Evolutionary conservation across 768 basidiomycete genomes (phyloP).

Genomic region (Lactarius hengduanensis): DNA sequence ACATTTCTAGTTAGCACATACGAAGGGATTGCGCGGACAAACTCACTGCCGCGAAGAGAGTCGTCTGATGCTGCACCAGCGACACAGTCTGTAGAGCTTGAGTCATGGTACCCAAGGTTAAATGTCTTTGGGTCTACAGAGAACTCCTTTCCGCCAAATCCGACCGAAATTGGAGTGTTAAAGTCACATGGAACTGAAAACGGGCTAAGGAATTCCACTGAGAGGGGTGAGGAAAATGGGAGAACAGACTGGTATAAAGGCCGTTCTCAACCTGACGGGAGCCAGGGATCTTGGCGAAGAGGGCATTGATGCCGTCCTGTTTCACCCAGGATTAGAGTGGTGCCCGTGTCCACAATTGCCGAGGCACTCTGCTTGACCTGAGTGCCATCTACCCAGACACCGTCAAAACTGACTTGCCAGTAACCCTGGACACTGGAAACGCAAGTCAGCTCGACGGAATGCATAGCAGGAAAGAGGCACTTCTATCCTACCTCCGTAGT

Average conservation of each 20-base stretch:
- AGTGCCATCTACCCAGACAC: slow-evolving; percentile 15
- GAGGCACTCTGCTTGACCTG: not conserved
- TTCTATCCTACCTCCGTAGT: slow-evolving; percentile 1
- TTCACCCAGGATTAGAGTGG: slow-evolving; percentile 29
- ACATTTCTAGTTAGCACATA: not conserved
- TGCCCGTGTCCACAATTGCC: slow-evolving; percentile 31
- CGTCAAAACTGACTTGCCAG: slow-evolving; percentile 29
- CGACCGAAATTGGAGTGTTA: slow-evolving; percentile 31
- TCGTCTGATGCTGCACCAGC: slow-evolving; percentile 24
- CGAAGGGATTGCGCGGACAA: not conserved
- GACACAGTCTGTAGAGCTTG: slow-evolving; percentile 23
- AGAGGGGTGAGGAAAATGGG: not conserved
- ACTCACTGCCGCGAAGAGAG: slow-evolving; percentile 3
- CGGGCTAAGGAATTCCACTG: not conserved
- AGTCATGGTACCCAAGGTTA: slow-evolving; percentile 36
- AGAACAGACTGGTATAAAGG: slow-evolving; percentile 4
- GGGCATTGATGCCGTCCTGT: slow-evolving; percentile 7
- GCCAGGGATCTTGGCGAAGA: slow-evolving; percentile 25
- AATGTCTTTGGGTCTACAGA: slow-evolving; percentile 30
- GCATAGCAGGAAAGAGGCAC: not conserved
- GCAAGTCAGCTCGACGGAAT: not conserved
- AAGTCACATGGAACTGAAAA: slow-evolving; percentile 31
- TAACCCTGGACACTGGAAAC: slow-evolving; percentile 17
- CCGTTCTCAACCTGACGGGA: slow-evolving; percentile 2
- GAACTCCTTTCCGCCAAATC: slow-evolving; percentile 35